Percentiles rank a stretch among this genome's conserved stretches.
Evolutionary conservation across 2,329 filamentous ascomycete species (phyloP).

Genomic region (Alternaria panax): DNA sequence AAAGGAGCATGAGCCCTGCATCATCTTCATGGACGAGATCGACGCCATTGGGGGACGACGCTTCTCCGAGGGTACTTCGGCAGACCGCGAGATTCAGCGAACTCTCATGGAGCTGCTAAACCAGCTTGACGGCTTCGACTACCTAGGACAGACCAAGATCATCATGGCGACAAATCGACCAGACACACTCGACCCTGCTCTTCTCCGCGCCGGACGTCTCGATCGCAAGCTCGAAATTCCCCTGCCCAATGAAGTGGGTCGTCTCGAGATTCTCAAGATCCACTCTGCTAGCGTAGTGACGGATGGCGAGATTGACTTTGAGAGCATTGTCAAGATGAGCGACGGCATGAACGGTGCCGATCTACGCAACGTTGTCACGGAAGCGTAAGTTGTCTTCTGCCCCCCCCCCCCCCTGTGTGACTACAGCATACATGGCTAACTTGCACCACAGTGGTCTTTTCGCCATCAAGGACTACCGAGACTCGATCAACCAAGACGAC

Average conservation of each 20-base stretch:
- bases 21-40: slow-evolving; percentile 99
- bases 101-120: slow-evolving; percentile 99
- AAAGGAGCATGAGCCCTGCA: slow-evolving; percentile 98
- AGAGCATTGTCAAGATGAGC: slow-evolving; percentile 99
- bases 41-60: slow-evolving; percentile 96
- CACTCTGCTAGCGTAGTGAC: slow-evolving; percentile 85
- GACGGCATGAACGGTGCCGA: slow-evolving; percentile 97
- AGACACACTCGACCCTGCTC: slow-evolving; percentile 91
- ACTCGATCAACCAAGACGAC: slow-evolving; percentile 96
- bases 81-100: slow-evolving; percentile 96
- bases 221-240: slow-evolving; percentile 99
- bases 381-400: slow-evolving; percentile 78
- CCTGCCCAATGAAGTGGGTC: slow-evolving; percentile 93
- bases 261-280: slow-evolving; percentile 97
- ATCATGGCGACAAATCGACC: slow-evolving; percentile 99
- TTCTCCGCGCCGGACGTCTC: slow-evolving; percentile 89
- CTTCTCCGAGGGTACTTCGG: slow-evolving; percentile 96
- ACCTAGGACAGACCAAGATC: slow-evolving; percentile 99
- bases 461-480: slow-evolving; percentile 97
- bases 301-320: slow-evolving; percentile 96
- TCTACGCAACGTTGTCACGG: slow-evolving; percentile 95
- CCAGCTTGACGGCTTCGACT: slow-evolving; percentile 98
- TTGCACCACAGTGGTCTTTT: slow-evolving; percentile 78
- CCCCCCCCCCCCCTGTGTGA: not conserved
- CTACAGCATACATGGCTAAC: slow-evolving; percentile 35